Evolutionary conservation across 345 rosid genomes (phyloP).

Genomic region (Leavenworthia alabamica): DNA sequence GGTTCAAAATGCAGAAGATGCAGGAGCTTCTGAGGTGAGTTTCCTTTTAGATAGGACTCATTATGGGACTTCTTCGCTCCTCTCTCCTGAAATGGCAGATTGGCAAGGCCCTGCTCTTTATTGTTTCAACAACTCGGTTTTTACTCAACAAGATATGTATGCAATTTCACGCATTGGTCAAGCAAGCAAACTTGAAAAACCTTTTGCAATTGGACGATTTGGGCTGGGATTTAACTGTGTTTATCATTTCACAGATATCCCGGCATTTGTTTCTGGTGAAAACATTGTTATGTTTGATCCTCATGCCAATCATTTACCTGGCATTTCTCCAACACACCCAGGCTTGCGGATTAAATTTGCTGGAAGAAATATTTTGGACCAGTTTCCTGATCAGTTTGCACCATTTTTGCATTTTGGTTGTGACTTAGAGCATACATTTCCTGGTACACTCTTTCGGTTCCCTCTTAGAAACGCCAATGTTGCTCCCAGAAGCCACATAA

Average conservation of each 20-base stretch:
- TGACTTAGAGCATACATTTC: constrained; percentile 70
- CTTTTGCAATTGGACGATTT: constrained; percentile 93
- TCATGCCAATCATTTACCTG: constrained; percentile 88
- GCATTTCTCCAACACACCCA: constrained; percentile 93
- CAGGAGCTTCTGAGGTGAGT: constrained; percentile 87
- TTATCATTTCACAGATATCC: constrained; percentile 94
- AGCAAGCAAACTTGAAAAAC: constrained; percentile 93
- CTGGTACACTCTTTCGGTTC: constrained; percentile 92
- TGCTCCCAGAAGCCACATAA: constrained; percentile 81
- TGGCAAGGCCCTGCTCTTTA: constrained; percentile 99
- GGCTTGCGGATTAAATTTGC: constrained; percentile 85
- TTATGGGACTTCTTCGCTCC: constrained; percentile 91
- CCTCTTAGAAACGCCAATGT: constrained; percentile 71
- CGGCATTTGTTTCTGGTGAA: constrained; percentile 93
- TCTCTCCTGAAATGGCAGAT: constrained; percentile 96
- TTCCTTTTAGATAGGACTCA: constrained; percentile 93
- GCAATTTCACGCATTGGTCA: constrained; percentile 98
- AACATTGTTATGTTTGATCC: constrained; percentile 97
- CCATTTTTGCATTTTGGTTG: constrained; percentile 94
- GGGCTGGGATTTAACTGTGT: constrained; percentile 97
- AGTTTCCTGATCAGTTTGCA: constrained; percentile 95
- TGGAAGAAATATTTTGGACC: constrained; percentile 83
- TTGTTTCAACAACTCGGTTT: constrained; percentile 90
- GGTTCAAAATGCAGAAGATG: constrained; percentile 96
- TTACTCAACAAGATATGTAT: constrained; percentile 90